Evolutionary conservation across 805 yeast species (phyloP).

Genomic region (Candida taoyuanica): DNA sequence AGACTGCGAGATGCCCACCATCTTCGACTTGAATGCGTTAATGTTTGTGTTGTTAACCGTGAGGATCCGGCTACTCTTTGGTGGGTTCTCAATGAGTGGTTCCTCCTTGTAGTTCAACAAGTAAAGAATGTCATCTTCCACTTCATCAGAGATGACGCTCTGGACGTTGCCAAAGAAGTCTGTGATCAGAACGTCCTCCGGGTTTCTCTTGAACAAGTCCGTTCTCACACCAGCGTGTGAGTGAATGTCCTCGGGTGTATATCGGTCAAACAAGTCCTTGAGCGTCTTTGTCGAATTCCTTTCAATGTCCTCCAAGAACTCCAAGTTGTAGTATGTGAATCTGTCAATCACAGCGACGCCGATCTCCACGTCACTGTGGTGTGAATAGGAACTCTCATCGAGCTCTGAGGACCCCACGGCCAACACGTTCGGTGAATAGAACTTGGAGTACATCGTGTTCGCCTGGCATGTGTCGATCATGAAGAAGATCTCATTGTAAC

Average conservation of each 20-base stretch:
- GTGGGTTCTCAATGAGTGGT: conserved; percentile 4
- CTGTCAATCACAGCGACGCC: conserved; percentile 98
- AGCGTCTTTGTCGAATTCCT: conserved; percentile 71
- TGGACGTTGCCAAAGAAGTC: conserved; percentile 95
- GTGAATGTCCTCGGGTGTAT: conserved; percentile 80
- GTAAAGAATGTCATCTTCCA: conserved; percentile 41
- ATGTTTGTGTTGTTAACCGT: conserved; percentile 14
- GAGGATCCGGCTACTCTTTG: conserved; percentile 2
- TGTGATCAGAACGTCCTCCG: conserved; percentile 69
- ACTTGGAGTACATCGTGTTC: conserved; percentile 90
- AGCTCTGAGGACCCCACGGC: conserved; percentile 88
- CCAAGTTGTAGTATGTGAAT: conserved; percentile 88
- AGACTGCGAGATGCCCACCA: conserved; percentile 11
- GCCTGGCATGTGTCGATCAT: conserved; percentile 99
- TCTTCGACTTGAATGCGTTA: conserved; percentile 17
- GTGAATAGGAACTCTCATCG: conserved; percentile 91
- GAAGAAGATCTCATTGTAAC: conserved; percentile 92
- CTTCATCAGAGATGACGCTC: conserved; percentile 61
- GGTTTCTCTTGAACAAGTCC: conserved; percentile 66
- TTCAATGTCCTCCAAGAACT: conserved; percentile 77
- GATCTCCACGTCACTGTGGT: conserved; percentile 89
- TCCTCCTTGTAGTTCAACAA: conserved; percentile 18
- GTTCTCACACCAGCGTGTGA: conserved; percentile 92
- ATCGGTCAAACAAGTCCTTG: conserved; percentile 79
- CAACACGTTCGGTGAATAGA: conserved; percentile 87